A percentile compares a stretch with the other conserved stretches of the same genome.
phyloP scores from a whole-genome alignment of 164 flowering plant species.

The Chimonanthus salicifolius region DNA sequence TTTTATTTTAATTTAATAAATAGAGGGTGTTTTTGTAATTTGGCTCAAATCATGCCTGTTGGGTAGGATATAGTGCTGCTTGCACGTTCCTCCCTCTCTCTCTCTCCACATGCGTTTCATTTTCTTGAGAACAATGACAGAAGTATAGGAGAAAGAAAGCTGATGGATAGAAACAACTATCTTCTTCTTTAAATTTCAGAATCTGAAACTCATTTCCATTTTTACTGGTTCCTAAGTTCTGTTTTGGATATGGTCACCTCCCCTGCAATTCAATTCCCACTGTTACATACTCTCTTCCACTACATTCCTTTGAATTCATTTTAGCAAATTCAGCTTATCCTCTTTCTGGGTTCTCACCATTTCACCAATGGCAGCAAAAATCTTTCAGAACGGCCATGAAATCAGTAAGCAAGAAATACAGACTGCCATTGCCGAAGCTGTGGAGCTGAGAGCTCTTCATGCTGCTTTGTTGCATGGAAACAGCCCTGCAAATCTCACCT shows the following conservation, averaged over 20 bases:
- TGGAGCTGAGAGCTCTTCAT: conserved; percentile 87
- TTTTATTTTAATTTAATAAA: no score
- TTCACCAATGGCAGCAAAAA: conserved; percentile 35
- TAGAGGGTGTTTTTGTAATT: no score
- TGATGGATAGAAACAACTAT: conserved; percentile 5
- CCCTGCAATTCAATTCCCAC: conserved; percentile 21
- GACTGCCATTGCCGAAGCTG: conserved; percentile 86
- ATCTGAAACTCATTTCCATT: neutral
- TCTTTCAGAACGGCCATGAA: conserved; percentile 31
- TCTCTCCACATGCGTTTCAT: conserved; percentile 11
- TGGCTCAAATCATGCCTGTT: neutral
- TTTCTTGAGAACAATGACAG: conserved; percentile 10
- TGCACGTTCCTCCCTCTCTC: conserved; percentile 5
- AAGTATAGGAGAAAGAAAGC: neutral
- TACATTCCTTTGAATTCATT: neutral
- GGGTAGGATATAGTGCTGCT: neutral
- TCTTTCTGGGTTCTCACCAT: conserved; percentile 4
- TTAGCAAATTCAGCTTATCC: neutral
- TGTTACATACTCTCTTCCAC: conserved; percentile 21
- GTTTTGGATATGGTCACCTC: conserved; percentile 14
- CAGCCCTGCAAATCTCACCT: conserved; percentile 49
- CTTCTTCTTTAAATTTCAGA: conserved; percentile 8
- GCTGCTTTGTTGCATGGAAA: conserved; percentile 68
- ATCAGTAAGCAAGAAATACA: conserved; percentile 57
- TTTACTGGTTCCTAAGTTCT: conserved; percentile 25